Conservation (phyloP, 176 grass and related monocot species). For the Ensete glaucum region DNA sequence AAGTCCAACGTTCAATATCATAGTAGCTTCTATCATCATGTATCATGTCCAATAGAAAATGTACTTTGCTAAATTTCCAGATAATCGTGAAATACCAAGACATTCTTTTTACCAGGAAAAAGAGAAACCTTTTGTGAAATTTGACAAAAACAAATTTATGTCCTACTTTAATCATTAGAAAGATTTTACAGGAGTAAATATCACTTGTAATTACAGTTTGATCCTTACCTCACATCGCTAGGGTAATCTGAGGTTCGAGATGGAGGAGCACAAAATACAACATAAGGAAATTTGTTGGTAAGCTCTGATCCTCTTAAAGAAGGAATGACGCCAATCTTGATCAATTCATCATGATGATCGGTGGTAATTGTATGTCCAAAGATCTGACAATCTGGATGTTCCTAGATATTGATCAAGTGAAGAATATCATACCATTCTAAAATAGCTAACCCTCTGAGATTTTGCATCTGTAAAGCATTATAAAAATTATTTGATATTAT, state of each 20-base stretch:
- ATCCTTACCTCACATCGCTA: constrained; percentile 56
- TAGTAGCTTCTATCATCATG: too few species aligned
- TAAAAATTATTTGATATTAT: not conserved
- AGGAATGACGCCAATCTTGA: constrained; percentile 53
- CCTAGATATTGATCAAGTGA: constrained; percentile 26
- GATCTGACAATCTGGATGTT: constrained; percentile 54
- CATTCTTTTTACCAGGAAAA: too few species aligned
- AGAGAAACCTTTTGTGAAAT: too few species aligned
- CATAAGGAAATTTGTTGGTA: constrained; percentile 48
- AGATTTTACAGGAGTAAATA: not conserved
- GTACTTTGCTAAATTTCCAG: too few species aligned
- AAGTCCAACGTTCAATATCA: too few species aligned
- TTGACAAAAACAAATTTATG: not conserved
- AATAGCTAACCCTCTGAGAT: not conserved
- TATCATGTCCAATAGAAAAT: too few species aligned
- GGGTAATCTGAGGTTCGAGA: constrained; percentile 64
- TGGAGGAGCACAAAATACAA: constrained; percentile 90
- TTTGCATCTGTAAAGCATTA: not conserved
- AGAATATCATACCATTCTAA: not conserved
- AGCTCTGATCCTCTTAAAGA: constrained; percentile 37
- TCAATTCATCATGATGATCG: constrained; percentile 70
- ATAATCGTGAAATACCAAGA: too few species aligned
- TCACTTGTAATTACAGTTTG: not conserved
- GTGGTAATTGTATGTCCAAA: constrained; percentile 73
- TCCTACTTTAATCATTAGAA: not conserved